Evolutionary conservation across 1,284 basidiomycete genomes (phyloP).

Genomic region (Naganishia sp.): DNA sequence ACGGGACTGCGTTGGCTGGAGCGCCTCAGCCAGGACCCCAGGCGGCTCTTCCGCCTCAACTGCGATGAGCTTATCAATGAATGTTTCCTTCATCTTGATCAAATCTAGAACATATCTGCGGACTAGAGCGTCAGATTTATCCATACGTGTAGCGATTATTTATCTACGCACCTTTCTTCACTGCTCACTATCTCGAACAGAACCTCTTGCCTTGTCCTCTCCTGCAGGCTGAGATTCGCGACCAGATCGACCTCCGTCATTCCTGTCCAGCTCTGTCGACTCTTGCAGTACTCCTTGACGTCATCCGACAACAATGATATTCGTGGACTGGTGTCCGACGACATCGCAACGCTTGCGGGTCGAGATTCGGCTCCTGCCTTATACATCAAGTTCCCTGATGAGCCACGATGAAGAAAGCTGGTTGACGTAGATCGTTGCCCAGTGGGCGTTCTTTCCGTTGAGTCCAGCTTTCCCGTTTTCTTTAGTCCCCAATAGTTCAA

Average conservation of each 20-base stretch:
- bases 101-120: slow-evolving; percentile 89
- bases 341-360: background rate
- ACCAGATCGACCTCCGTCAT: slow-evolving; percentile 93
- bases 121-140: background rate
- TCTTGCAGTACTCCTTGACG: slow-evolving; percentile 45
- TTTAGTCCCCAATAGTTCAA: background rate
- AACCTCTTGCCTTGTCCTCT: slow-evolving; percentile 94
- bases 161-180: slow-evolving; percentile 76
- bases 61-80: slow-evolving; percentile 86
- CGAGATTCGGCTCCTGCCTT: background rate
- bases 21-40: slow-evolving; percentile 56
- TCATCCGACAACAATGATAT: background rate
- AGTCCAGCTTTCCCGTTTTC: too few relatives aligned
- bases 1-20: slow-evolving; percentile 44
- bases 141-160: slow-evolving; percentile 3
- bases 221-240: slow-evolving; percentile 84
- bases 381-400: background rate
- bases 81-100: slow-evolving; percentile 85
- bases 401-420: background rate
- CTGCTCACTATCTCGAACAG: slow-evolving; percentile 96
- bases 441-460: background rate
- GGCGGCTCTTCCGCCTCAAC: slow-evolving; percentile 57
- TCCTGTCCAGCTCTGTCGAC: slow-evolving; percentile 89
- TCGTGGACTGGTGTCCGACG: slow-evolving; percentile 1
- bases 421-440: background rate